Evolutionary conservation across 2,329 filamentous ascomycete species (phyloP).

Genomic region (Xylaria sp.): DNA sequence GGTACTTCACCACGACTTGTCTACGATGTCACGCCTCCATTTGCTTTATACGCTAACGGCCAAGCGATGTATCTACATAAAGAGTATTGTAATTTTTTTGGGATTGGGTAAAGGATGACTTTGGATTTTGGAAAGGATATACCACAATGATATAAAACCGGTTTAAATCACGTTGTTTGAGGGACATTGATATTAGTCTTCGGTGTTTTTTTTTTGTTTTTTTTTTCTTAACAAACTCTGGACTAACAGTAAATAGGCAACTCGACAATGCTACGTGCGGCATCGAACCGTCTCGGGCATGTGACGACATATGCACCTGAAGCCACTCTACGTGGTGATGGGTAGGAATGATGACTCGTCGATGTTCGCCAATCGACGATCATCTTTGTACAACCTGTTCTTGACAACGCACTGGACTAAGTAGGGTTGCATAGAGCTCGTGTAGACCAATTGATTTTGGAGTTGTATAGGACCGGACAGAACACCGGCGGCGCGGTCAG

Average conservation of each 20-base stretch:
- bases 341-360: neutral
- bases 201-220: too few relatives aligned
- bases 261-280: too few relatives aligned
- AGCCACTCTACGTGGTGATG: neutral
- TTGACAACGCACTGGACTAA: neutral
- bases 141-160: constrained; percentile 19
- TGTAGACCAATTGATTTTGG: neutral
- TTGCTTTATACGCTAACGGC: constrained; percentile 18
- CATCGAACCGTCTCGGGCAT: too few relatives aligned
- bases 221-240: too few relatives aligned
- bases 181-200: too few relatives aligned
- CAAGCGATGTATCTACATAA: constrained; percentile 23
- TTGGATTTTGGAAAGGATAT: constrained; percentile 26
- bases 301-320: too few relatives aligned
- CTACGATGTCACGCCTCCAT: constrained; percentile 28
- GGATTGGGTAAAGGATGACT: constrained; percentile 7
- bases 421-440: neutral
- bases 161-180: neutral
- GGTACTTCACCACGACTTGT: constrained; percentile 18
- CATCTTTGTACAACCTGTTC: neutral
- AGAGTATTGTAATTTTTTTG: constrained; percentile 26
- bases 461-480: neutral
- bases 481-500: too few relatives aligned
- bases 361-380: constrained; percentile 4
- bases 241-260: too few relatives aligned